Evolutionary conservation across 75 land plant species (phyloP).

Genomic region (Larix kaempferi): DNA sequence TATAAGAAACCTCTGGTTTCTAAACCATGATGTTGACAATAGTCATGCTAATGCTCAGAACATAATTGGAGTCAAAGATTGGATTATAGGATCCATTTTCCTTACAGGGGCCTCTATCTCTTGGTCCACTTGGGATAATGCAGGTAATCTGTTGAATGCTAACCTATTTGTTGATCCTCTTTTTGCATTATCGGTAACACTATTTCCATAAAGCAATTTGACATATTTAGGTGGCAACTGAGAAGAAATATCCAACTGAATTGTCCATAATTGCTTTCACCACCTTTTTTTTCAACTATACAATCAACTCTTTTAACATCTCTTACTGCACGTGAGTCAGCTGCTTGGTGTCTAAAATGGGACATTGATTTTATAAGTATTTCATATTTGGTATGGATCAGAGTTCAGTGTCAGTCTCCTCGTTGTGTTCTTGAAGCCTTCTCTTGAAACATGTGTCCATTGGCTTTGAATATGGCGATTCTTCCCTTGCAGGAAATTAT

Average conservation of each 20-base stretch:
- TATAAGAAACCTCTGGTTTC: too few relatives aligned
- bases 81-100: conserved; percentile 35
- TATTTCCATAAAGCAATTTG: not conserved
- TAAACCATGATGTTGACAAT: not conserved
- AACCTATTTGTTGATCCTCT: not conserved
- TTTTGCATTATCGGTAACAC: not conserved
- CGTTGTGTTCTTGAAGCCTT: too few relatives aligned
- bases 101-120: conserved; percentile 25
- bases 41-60: not conserved
- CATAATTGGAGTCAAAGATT: conserved; percentile 8
- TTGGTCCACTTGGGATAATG: conserved; percentile 34
- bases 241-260: conserved; percentile 54
- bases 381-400: conserved; percentile 23
- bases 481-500: conserved; percentile 22
- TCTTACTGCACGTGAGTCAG: conserved; percentile 15
- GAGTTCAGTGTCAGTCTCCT: not conserved
- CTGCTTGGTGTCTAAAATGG: conserved; percentile 34
- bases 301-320: conserved; percentile 27
- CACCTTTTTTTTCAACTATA: conserved; percentile 46
- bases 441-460: too few relatives aligned
- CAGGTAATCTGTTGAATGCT: conserved; percentile 29
- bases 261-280: conserved; percentile 38
- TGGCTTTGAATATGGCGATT: not conserved
- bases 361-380: conserved; percentile 18
- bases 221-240: conserved; percentile 35